Evolutionary conservation across 192 early-diverging fungal genomes (phyloP).

Genomic region (Backusella tarrabulga): DNA sequence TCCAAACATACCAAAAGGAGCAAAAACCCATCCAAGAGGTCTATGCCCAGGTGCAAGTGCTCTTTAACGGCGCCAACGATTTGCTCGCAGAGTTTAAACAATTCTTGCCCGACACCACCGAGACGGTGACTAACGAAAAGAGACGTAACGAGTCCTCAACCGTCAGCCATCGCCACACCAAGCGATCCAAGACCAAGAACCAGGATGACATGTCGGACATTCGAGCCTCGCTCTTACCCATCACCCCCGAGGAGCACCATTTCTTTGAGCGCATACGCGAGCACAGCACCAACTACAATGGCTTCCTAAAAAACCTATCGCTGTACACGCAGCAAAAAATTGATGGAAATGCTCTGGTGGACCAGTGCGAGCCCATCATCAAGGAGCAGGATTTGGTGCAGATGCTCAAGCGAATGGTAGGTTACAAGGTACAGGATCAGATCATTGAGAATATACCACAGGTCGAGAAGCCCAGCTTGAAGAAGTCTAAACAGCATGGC

Average conservation of each 20-base stretch:
- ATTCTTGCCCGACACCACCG: constrained; percentile 87
- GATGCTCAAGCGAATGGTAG: constrained; percentile 89
- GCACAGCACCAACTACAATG: constrained; percentile 85
- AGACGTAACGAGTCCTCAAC: neutral
- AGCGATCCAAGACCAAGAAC: neutral
- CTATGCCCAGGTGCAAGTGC: constrained; percentile 86
- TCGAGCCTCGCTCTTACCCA: neutral
- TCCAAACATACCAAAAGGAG: constrained; percentile 98
- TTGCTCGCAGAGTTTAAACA: constrained; percentile 98
- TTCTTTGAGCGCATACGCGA: constrained; percentile 92
- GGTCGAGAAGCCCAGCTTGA: constrained; percentile 50
- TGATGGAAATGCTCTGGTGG: constrained; percentile 79
- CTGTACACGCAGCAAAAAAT: constrained; percentile 93
- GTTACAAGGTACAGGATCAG: constrained; percentile 76
- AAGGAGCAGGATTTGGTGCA: constrained; percentile 82
- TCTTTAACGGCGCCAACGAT: constrained; percentile 88
- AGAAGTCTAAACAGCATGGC: constrained; percentile 53
- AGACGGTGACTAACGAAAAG: neutral
- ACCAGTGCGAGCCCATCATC: constrained; percentile 84
- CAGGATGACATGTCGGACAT: neutral
- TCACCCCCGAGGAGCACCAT: constrained; percentile 72
- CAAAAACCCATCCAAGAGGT: constrained; percentile 96
- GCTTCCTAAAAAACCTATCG: constrained; percentile 92
- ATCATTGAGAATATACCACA: constrained; percentile 66
- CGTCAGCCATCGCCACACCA: neutral